Percentiles rank a stretch among this genome's conserved stretches.
Evolutionary conservation across 1,139 yeast genomes (phyloP).

Genomic region (Hyphopichia buzzinii): DNA sequence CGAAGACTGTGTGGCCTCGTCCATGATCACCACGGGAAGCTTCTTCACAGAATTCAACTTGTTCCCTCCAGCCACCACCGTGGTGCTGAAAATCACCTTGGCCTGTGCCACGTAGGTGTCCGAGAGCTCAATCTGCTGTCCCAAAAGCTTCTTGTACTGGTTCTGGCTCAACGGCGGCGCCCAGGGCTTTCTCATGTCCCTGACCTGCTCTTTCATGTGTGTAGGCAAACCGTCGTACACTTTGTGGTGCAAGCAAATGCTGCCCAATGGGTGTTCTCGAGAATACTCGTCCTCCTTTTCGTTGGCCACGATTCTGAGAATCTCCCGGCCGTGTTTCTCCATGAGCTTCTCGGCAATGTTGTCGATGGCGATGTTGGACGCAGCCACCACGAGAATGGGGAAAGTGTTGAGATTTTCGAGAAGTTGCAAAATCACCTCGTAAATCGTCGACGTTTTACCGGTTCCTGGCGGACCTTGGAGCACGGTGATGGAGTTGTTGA

Average conservation of each 20-base stretch:
- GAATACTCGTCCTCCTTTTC: slow-evolving; percentile 63
- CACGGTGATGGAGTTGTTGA: slow-evolving; percentile 64
- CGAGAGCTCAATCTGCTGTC: slow-evolving; percentile 42
- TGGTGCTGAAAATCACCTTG: slow-evolving; percentile 67
- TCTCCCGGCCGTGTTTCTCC: slow-evolving; percentile 47
- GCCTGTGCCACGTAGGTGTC: slow-evolving; percentile 59
- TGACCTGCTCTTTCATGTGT: slow-evolving; percentile 38
- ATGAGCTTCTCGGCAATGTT: slow-evolving; percentile 70
- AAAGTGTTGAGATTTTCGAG: slow-evolving; percentile 52
- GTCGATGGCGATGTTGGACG: slow-evolving; percentile 74
- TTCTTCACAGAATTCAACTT: slow-evolving; percentile 54
- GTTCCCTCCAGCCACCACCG: slow-evolving; percentile 69
- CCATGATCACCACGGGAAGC: slow-evolving; percentile 68
- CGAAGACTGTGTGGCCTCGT: slow-evolving; percentile 63
- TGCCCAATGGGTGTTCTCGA: slow-evolving; percentile 51
- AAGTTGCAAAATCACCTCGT: slow-evolving; percentile 63
- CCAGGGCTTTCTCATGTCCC: slow-evolving; percentile 41
- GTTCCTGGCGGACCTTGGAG: slow-evolving; percentile 72
- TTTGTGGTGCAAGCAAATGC: slow-evolving; percentile 64
- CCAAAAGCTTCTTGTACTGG: slow-evolving; percentile 49
- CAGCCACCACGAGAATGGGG: slow-evolving; percentile 73
- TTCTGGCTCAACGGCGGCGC: slow-evolving; percentile 37
- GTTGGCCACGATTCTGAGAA: slow-evolving; percentile 58
- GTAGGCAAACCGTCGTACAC: slow-evolving; percentile 50
- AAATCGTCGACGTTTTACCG: slow-evolving; percentile 65